Base-by-base conservation (phyloP, 1,139 yeast species). In the Sugiyamaella neomexicana region DNA sequence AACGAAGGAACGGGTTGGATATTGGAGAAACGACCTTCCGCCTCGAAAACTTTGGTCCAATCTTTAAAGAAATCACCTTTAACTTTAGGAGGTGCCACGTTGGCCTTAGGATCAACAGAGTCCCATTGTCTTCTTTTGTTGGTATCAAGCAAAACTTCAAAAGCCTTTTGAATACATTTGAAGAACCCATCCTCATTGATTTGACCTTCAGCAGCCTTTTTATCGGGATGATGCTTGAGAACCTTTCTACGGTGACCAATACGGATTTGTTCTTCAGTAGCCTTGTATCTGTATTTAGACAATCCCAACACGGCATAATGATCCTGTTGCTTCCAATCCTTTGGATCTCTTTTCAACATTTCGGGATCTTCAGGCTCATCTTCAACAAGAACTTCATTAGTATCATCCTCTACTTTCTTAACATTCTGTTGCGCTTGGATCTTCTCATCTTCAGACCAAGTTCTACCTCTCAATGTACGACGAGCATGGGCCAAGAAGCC, bases 171-270 rank as follows among this genome's bases (percentile, higher is more conserved):
- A 68, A 93, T 91, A 70, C 95, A 88, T 80, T 93, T 93, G 83
- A 93, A 93, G 76, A 93, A 91, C n/a, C 95, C 96, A 72, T 91
- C 97, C 73, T 90, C 95, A 62, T 88, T 95, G 69, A 88, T 78
- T 49, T 87, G 88, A 64, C 97, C 96, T 54, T 86, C 89, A 59
- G 85, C 84, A 62, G 95, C 93, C 79, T 89, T 91, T 81, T 93
- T 93, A 75, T 93, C 99, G 61, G 99, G 99, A 73, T 93, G 99
- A 74, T 93, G 97, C 78, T 86, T 89, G 75, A 93, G 81, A 25
- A 93, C 99, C 77, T 90, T 95, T 74, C 86, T 86, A 80, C 99
- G 86, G 79, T 93, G 97, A 55, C 98, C 97, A 74, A 90, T 86
- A 76, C 96, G 88, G 69, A 93, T 85, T 75, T 91, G 97, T 65